Evolutionary conservation across 2,329 filamentous ascomycete species (phyloP).

Genomic region (Monosporascus sp.): DNA sequence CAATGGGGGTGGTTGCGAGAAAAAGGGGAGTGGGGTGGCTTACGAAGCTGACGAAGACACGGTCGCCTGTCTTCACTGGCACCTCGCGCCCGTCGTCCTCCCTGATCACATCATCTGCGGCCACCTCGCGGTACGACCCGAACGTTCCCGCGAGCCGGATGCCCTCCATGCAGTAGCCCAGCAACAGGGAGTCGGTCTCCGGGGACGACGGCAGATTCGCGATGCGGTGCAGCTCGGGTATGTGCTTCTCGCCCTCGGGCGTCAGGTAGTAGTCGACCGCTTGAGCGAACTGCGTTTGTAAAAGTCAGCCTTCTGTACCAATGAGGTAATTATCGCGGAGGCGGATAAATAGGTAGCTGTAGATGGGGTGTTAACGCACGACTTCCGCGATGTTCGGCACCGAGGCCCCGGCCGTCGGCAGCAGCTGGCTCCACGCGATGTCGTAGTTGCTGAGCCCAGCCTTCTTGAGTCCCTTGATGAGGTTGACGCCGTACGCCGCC

Average conservation of each 20-base stretch:
- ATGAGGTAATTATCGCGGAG: no score
- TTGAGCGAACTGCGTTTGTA: conserved; percentile 56
- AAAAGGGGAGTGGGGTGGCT: conserved; percentile 10
- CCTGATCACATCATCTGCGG: conserved; percentile 37
- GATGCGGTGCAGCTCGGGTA: conserved; percentile 56
- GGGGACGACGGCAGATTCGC: conserved; percentile 49
- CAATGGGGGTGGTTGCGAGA: neutral
- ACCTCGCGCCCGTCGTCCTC: conserved; percentile 50
- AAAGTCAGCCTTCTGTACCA: conserved; percentile 2
- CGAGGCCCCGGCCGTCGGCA: conserved; percentile 62
- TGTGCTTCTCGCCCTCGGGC: conserved; percentile 46
- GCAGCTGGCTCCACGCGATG: conserved; percentile 64
- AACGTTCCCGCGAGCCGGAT: conserved; percentile 62
- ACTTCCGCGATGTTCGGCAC: conserved; percentile 67
- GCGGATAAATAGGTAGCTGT: no score
- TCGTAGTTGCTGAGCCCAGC: conserved; percentile 58
- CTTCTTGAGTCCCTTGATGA: conserved; percentile 61
- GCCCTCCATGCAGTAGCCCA: conserved; percentile 68
- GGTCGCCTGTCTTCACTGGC: conserved; percentile 49
- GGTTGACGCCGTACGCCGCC: conserved; percentile 57
- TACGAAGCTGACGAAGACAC: conserved; percentile 60
- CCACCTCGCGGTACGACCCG: conserved; percentile 54
- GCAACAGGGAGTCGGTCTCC: conserved; percentile 57
- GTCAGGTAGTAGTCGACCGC: conserved; percentile 69
- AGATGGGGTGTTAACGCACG: conserved; percentile 33